Evolutionary conservation across 768 basidiomycete genomes (phyloP).

Genomic region (Podaxis sp.): DNA sequence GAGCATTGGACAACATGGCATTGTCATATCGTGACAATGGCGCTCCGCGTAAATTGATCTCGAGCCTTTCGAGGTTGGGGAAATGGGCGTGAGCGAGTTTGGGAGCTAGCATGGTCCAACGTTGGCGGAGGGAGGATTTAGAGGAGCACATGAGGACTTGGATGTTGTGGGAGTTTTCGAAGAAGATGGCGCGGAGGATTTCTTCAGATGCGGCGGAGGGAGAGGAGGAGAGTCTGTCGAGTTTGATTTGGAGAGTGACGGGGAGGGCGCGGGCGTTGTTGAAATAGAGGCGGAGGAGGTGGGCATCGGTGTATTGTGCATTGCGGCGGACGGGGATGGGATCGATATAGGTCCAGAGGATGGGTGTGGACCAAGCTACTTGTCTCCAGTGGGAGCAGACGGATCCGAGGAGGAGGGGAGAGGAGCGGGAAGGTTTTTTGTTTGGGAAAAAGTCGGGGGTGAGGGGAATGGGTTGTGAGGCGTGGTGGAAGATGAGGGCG

Average conservation of each 20-base stretch:
- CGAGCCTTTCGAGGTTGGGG: neutral
- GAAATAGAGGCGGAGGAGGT: conserved; percentile 9
- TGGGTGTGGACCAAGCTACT: neutral
- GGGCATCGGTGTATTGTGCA: neutral
- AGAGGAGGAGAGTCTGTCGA: conserved; percentile 7
- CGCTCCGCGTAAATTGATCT: neutral
- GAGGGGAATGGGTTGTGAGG: neutral
- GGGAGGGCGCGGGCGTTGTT: conserved; percentile 5
- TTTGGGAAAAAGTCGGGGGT: neutral
- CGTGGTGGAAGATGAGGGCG: neutral
- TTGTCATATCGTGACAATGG: neutral
- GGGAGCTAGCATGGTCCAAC: conserved; percentile 6
- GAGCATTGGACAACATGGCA: conserved; percentile 1
- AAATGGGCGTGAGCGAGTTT: neutral
- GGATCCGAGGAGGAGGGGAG: neutral
- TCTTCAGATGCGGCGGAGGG: conserved; percentile 2
- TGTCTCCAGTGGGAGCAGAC: conserved; percentile 5
- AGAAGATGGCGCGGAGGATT: conserved; percentile 1
- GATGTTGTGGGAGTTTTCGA: neutral
- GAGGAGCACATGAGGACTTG: conserved; percentile 1
- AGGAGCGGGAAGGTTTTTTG: neutral
- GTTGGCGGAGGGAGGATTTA: conserved; percentile 5
- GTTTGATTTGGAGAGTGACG: conserved; percentile 6
- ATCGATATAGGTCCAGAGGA: neutral
- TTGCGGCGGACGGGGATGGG: conserved; percentile 2